Evolutionary conservation across 371 early-diverging fungal species (phyloP).

Genomic region (Lichtheimia corymbifera): DNA sequence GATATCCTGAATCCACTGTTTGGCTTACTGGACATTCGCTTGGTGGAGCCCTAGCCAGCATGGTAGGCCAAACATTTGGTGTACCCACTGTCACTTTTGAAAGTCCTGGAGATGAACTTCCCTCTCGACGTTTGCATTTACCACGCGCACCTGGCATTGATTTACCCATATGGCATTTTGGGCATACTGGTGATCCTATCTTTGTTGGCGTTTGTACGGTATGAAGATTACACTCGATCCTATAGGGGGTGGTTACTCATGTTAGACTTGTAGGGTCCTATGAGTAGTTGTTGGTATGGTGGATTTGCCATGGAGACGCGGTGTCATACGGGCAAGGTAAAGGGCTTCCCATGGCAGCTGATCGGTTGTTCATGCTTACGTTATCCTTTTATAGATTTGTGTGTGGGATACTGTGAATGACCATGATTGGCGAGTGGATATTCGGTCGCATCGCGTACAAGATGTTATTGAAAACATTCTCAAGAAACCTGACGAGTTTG

Average conservation of each 20-base stretch:
- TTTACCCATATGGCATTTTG: constrained; percentile 89
- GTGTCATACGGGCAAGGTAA: constrained; percentile 54
- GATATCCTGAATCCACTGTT: constrained; percentile 72
- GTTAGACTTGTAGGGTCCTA: constrained; percentile 51
- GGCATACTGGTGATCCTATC: constrained; percentile 93
- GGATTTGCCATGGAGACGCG: constrained; percentile 90
- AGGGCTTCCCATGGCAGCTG: neutral
- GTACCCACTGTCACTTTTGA: constrained; percentile 89
- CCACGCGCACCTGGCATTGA: constrained; percentile 57
- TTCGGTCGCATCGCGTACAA: constrained; percentile 76
- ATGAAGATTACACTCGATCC: constrained; percentile 14
- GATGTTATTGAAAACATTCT: constrained; percentile 83
- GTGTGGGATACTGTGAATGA: constrained; percentile 71
- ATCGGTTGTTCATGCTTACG: neutral
- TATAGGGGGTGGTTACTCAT: neutral
- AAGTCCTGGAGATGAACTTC: constrained; percentile 84
- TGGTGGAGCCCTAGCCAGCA: constrained; percentile 83
- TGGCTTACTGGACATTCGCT: constrained; percentile 95
- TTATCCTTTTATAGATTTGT: constrained; percentile 44
- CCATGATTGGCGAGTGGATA: constrained; percentile 72
- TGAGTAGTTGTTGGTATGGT: constrained; percentile 81
- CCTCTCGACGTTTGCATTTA: constrained; percentile 81
- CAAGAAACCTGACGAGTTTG: constrained; percentile 51
- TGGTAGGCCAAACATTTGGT: constrained; percentile 86
- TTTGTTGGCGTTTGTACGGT: constrained; percentile 87